Percentiles rank a stretch among this genome's conserved stretches.
Evolutionary conservation across 2,329 filamentous ascomycete species (phyloP).

Genomic region (Xylariaceae sp.): DNA sequence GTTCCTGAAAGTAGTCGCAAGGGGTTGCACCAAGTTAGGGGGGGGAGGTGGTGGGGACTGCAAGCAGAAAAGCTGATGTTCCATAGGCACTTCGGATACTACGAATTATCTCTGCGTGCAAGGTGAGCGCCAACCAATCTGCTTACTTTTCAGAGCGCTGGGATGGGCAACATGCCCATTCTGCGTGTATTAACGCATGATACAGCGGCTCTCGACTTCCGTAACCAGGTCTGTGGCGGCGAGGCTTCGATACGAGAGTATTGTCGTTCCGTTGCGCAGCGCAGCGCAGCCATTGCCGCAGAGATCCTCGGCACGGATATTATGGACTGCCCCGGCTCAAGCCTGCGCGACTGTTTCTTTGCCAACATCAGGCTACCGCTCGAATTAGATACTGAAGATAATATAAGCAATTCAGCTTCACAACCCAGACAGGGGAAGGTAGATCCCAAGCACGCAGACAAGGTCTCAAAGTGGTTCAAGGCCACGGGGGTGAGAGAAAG

Average conservation of each 20-base stretch:
- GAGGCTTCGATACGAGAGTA: conserved; percentile 61
- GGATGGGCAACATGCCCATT: neutral
- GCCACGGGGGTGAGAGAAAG: conserved; percentile 42
- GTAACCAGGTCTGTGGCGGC: conserved; percentile 57
- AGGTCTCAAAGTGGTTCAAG: conserved; percentile 51
- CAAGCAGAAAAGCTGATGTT: conserved; percentile 52
- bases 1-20: neutral
- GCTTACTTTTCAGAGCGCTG: neutral
- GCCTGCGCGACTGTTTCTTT: conserved; percentile 53
- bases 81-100: conserved; percentile 61
- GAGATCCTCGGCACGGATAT: conserved; percentile 59
- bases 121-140: conserved; percentile 15
- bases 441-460: conserved; percentile 38
- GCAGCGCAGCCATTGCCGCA: conserved; percentile 54
- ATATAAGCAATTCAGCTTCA: neutral
- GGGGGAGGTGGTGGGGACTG: conserved; percentile 44
- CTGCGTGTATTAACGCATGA: neutral
- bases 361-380: conserved; percentile 61
- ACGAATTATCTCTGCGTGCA: conserved; percentile 60
- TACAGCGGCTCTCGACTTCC: conserved; percentile 60
- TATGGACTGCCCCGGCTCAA: conserved; percentile 50
- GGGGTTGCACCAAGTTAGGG: neutral
- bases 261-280: conserved; percentile 50
- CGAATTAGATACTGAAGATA: conserved; percentile 14
- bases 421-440: conserved; percentile 7